Evolutionary conservation across 192 early-diverging fungal genomes (phyloP).

Genomic region (Gonapodya prolifera): DNA sequence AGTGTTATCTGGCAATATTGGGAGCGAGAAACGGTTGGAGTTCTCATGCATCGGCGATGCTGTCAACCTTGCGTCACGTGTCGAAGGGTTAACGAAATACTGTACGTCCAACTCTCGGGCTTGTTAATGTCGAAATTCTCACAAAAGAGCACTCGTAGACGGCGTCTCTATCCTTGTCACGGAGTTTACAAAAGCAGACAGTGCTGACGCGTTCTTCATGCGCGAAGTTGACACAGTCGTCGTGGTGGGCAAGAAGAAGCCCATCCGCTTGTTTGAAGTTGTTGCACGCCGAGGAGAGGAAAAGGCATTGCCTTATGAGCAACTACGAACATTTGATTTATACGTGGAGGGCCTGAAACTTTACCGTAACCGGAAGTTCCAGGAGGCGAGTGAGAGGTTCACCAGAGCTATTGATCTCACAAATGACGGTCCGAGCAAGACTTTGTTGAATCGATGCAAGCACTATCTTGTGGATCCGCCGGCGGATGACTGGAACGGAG

Average conservation of each 20-base stretch:
- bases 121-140: too few species aligned
- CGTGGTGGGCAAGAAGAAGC: conserved; percentile 26
- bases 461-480: conserved; percentile 22
- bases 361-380: conserved; percentile 14
- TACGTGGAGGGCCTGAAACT: conserved; percentile 18
- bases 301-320: conserved; percentile 4
- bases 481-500: conserved; percentile 26
- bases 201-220: conserved; percentile 22
- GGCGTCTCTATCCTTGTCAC: conserved; percentile 27
- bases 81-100: conserved; percentile 35
- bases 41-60: conserved; percentile 42
- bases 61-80: conserved; percentile 34
- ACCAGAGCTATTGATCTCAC: conserved; percentile 13
- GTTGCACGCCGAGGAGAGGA: conserved; percentile 23
- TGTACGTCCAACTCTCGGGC: conserved; percentile 26
- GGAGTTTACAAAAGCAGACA: conserved; percentile 27
- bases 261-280: conserved; percentile 29
- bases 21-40: conserved; percentile 36
- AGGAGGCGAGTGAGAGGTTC: conserved; percentile 11
- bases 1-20: conserved; percentile 41
- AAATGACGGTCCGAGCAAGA: conserved; percentile 27
- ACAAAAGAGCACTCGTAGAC: background rate
- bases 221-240: conserved; percentile 31
- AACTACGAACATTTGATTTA: conserved; percentile 12
- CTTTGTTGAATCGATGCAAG: conserved; percentile 22